Evolutionary conservation across 768 basidiomycete species (phyloP), one percentile per base, ranked within the genome.

Genomic region (Calocybe cyanea): DNA sequence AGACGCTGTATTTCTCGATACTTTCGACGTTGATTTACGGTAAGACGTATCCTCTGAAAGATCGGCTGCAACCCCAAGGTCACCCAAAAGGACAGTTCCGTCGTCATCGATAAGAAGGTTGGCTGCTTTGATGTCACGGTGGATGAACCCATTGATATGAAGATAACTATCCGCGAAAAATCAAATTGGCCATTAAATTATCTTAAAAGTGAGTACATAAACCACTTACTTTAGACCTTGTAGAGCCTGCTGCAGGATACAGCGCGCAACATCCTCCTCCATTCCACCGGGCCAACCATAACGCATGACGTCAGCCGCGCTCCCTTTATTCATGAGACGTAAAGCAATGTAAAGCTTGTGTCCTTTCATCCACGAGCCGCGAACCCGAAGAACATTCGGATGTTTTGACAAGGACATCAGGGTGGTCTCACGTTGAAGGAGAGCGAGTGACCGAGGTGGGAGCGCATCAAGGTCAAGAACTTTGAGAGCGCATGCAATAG

Each of bases 381-480:
- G 83, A 3, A 95, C 92, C 46, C 92, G 87, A 10, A 94, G 73
- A 15, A 94, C 91, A 53, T 94, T 92, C n/a, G 90, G 89, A 49
- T 93, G 92, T 56, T 94, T 94, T 9, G 83, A 87, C 4, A 94
- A 76, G 1, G 89, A 91, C 92, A 94, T 94, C 28, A 94, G 74
- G 38, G 88, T 87, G 0, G 92, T 93, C 66, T 95, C 92, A 40
- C 88, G 76, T 55, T 84, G 83, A 14, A 92, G 73, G 18, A 89
- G 80, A 7, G 75, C 69, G n/a, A 92, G 71, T 0, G 88, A 80
- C 33, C 73, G 74, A 0, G 73, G 85, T 0, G 86, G 81, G 30
- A 94, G 76, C 11, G 77, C 70, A 60, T 94, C 91, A 35, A 94
- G 80, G 61, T 93, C 89, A 34, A 93, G 76, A 36, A 96, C 90